Evolutionary conservation across 192 early-diverging fungal species (phyloP), one percentile per base, ranked within the genome.

Genomic region (Linnemannia elongata): DNA sequence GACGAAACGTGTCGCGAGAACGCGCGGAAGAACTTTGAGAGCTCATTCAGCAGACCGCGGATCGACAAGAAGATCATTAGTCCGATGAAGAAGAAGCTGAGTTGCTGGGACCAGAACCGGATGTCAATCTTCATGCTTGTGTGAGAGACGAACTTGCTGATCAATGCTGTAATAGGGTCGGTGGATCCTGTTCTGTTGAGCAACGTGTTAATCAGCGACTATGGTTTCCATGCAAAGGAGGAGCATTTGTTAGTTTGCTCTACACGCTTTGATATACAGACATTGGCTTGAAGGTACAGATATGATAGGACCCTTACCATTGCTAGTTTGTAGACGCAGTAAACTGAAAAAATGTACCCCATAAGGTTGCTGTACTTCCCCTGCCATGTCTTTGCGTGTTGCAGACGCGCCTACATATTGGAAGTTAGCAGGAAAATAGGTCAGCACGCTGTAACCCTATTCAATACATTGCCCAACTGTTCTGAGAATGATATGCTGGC

Each of bases 81-180:
- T 36, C 97, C 97, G 66, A 98, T 94, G 88, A 98, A 94, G 76
- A 95, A 93, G 83, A 98, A 98, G 70, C 96, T 97, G 42, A 98
- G 90, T 82, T 98, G 97, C 87, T 97, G 96, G 27, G 97, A 96
- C 95, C 96, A 97, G 52, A 96, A 95, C 45, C 89, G 92, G 30
- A 96, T 88, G 81, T 98, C 97, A 76, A 99, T 82, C 60, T 90
- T 90, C 10, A 92, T 90, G 71, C 92, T 90, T 49, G 94, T 87
- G 54, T 94, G 91, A 10, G 93, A 92, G 15, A 96, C 91, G 6
- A 94, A 92, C 39, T 96, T 83, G 47, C 95, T 94, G 83, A 99
- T 85, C 15, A 92, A 89, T 66, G 94, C 92, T 42, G 97, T 97
- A 81, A 97, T 95, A 6, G 97, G 96, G 75, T 99, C 96, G 7